These are phyloP conservation scores for Vitis labrusca DNA, from an alignment of 164 flowering plant species.

Conservation along the genomic window DNA sequence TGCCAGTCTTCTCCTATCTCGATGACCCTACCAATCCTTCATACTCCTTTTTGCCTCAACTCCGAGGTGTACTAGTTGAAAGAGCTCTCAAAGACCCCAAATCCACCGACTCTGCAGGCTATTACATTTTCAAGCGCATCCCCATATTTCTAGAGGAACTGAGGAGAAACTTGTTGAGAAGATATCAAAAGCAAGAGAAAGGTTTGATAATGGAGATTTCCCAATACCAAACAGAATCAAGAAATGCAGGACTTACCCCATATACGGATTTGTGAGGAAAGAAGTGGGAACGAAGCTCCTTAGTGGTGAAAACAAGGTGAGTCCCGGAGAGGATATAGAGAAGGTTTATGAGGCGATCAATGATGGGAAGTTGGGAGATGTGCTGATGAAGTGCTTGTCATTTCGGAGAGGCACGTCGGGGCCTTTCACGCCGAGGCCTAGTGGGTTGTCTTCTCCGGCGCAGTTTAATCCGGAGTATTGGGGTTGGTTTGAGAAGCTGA, in stretches of 20 bases:
- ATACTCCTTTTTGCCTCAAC: slow-evolving; percentile 33
- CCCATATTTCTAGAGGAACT: slow-evolving; percentile 42
- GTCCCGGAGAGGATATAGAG: slow-evolving; percentile 58
- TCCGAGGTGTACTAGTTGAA: slow-evolving; percentile 40
- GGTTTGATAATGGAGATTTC: slow-evolving; percentile 37
- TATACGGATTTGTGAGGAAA: slow-evolving; percentile 41
- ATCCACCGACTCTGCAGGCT: slow-evolving; percentile 8
- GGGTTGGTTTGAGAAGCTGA: slow-evolving; percentile 2
- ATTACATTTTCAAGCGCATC: slow-evolving; percentile 38
- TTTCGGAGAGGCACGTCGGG: slow-evolving; percentile 26
- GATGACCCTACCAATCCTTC: slow-evolving; percentile 47
- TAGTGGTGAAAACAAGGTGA: slow-evolving; percentile 39
- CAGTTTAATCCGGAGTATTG: neutral
- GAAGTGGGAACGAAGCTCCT: slow-evolving; percentile 42
- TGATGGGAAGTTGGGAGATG: slow-evolving; percentile 40
- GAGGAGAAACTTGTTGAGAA: slow-evolving; percentile 25
- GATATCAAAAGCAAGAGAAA: slow-evolving; percentile 33
- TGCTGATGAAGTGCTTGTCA: slow-evolving; percentile 36
- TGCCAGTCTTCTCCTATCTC: slow-evolving; percentile 42
- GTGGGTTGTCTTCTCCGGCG: neutral
- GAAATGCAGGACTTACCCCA: slow-evolving; percentile 48
- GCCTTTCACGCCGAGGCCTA: neutral
- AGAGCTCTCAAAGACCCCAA: slow-evolving; percentile 24
- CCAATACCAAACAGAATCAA: slow-evolving; percentile 34
- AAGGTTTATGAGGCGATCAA: slow-evolving; percentile 44